phyloP scores from a whole-genome alignment of 768 basidiomycete genomes.

The Leccinum sublutescens region DNA sequence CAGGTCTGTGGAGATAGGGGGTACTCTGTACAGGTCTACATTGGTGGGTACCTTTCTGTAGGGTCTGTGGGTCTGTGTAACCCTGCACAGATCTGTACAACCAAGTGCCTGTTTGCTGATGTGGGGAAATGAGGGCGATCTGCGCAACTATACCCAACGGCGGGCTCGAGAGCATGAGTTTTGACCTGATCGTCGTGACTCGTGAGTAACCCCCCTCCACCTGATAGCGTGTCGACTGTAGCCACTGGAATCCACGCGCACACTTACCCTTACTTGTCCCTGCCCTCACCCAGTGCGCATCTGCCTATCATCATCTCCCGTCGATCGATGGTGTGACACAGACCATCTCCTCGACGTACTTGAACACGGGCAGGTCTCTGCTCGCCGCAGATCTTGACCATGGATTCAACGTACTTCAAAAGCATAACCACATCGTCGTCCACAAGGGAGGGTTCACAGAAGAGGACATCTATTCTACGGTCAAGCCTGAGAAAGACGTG shows the following conservation, averaged over 20 bases:
- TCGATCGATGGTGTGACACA: constrained; percentile 50
- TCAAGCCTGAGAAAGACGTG: constrained; percentile 46
- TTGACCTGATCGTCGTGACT: constrained; percentile 57
- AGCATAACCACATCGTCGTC: constrained; percentile 45
- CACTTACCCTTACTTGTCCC: not conserved
- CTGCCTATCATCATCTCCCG: constrained; percentile 61
- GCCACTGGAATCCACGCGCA: too few species aligned
- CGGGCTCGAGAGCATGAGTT: constrained; percentile 42
- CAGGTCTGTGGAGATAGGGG: too few species aligned
- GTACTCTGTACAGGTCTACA: too few species aligned
- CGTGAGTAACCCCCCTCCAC: constrained; percentile 43
- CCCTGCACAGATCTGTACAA: too few species aligned
- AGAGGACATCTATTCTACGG: constrained; percentile 41
- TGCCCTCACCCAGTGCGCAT: constrained; percentile 47
- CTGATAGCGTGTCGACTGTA: not conserved
- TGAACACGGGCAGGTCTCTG: constrained; percentile 61
- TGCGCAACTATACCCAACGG: too few species aligned
- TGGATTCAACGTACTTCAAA: constrained; percentile 28
- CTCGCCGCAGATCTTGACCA: constrained; percentile 45
- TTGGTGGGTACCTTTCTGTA: too few species aligned
- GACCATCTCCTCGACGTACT: constrained; percentile 44
- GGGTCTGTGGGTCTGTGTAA: too few species aligned
- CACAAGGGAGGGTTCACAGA: constrained; percentile 55
- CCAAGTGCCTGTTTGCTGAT: too few species aligned
- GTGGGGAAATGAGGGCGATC: too few species aligned